Evolutionary conservation across 495 filamentous ascomycete genomes (phyloP).

Genomic region (Penicillium bialowiezense): DNA sequence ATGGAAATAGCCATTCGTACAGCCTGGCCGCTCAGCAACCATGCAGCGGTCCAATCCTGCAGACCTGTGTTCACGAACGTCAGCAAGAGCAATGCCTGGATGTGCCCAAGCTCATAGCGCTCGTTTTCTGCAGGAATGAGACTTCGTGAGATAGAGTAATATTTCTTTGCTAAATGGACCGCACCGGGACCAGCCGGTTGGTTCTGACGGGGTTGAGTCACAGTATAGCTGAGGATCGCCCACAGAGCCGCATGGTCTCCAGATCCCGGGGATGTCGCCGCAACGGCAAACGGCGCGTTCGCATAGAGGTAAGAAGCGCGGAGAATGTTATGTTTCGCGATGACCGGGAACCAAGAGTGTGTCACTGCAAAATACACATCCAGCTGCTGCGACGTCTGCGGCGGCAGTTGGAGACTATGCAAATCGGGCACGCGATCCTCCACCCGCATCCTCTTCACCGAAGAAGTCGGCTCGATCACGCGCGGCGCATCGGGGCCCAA

Average conservation of each 20-base stretch:
- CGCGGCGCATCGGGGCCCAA: slow-evolving; percentile 29
- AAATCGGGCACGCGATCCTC: slow-evolving; percentile 15
- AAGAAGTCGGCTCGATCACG: slow-evolving; percentile 28
- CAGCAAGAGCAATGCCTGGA: slow-evolving; percentile 62
- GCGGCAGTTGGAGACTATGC: slow-evolving; percentile 47
- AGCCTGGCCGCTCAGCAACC: slow-evolving; percentile 61
- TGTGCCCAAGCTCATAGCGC: slow-evolving; percentile 56
- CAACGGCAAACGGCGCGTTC: slow-evolving; percentile 43
- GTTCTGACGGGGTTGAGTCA: slow-evolving; percentile 35
- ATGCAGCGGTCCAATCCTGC: slow-evolving; percentile 53
- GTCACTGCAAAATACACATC: slow-evolving; percentile 73
- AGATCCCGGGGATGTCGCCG: slow-evolving; percentile 38
- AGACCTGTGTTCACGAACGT: slow-evolving; percentile 57
- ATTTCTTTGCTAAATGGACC: slow-evolving; percentile 33
- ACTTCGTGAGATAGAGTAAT: slow-evolving; percentile 56
- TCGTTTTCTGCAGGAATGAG: slow-evolving; percentile 60
- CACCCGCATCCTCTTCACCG: slow-evolving; percentile 32
- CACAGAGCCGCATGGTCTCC: slow-evolving; percentile 64
- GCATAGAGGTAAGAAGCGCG: slow-evolving; percentile 51
- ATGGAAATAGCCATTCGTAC: slow-evolving; percentile 55
- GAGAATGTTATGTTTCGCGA: slow-evolving; percentile 66
- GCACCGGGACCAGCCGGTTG: slow-evolving; percentile 21
- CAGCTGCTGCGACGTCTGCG: slow-evolving; percentile 61
- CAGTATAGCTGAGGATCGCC: slow-evolving; percentile 58
- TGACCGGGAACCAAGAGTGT: slow-evolving; percentile 69